Conservation (phyloP, 176 grass and related monocot genomes). For the Saccharum spontaneum region DNA sequence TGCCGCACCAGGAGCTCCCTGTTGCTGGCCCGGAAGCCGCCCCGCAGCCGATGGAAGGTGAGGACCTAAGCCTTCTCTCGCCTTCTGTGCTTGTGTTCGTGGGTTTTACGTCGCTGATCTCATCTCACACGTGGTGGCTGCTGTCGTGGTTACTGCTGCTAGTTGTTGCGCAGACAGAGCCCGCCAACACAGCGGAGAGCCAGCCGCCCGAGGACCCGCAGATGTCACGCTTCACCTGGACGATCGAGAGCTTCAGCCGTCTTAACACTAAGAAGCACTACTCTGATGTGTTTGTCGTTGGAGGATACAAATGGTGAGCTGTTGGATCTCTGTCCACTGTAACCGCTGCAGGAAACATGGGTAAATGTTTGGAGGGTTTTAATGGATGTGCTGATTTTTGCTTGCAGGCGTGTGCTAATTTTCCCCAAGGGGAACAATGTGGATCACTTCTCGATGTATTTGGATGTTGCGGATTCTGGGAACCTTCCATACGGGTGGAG, state of each 20-base stretch:
- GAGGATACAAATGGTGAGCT: slow-evolving; percentile 78
- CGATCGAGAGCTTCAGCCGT: slow-evolving; percentile 86
- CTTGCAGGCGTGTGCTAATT: slow-evolving; percentile 78
- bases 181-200: slow-evolving; percentile 61
- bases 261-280: slow-evolving; percentile 92
- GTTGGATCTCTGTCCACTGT: background rate
- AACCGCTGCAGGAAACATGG: background rate
- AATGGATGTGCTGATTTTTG: background rate
- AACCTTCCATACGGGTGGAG: slow-evolving; percentile 88
- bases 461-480: slow-evolving; percentile 87
- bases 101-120: slow-evolving; percentile 1
- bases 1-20: slow-evolving; percentile 75
- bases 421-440: slow-evolving; percentile 99
- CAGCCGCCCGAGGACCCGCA: slow-evolving; percentile 82
- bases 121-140: background rate
- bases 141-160: slow-evolving; percentile 9
- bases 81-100: background rate
- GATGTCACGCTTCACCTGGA: slow-evolving; percentile 83
- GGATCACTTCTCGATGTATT: slow-evolving; percentile 86
- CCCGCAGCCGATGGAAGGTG: slow-evolving; percentile 96
- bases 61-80: background rate
- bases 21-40: slow-evolving; percentile 43
- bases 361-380: background rate
- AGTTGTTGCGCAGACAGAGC: slow-evolving; percentile 75
- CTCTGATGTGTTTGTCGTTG: slow-evolving; percentile 77